Evolutionary conservation across 345 rosid species (phyloP), one percentile per base, ranked within the genome.

Genomic region (Bruguiera sexangula): DNA sequence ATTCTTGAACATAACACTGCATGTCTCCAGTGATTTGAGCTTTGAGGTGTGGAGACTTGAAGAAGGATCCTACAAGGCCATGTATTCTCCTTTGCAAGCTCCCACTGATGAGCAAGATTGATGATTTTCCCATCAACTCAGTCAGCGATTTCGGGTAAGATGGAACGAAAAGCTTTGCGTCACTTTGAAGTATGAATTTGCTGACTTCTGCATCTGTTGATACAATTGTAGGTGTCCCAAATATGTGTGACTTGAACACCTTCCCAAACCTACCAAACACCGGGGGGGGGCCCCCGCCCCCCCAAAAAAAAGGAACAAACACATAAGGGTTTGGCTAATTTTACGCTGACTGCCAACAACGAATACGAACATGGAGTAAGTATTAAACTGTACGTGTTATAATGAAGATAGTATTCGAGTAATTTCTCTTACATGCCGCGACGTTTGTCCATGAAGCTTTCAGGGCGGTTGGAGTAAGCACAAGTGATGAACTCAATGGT

Each of bases 231-330:
- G 88, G 87, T 50, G 84, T 86, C 22, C 99, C 98, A 80, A 92
- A 95, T 69, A 95, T 86, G 78, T 95, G 99, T 13, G 98, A 88
- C 87, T 89, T 95, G 75, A 95, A 95, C 85, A 92, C 96, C 79
- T 85, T 90, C 55, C 98, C 99, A 60, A 87, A 87, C 81, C 98
- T 93, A 10, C 15, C 56, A 58, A 15, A 19, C 56, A 15, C 10
- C n/a, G n/a, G n/a, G n/a, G n/a, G n/a, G n/a, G n/a, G n/a, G n/a
- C n/a, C 56, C 7, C 48, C 11, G 7, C 8, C 10, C 56, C 7
- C 48, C 11, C 10, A 8, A 22, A 24, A 7, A 7, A 52, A 19
- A 19, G 18, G 5, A 16, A 16, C 6, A 53, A 20, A 20, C 9
- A 3, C 5, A 13, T 13, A 13, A 43, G 18, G 18, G 50, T 43